Evolutionary conservation across 2,329 filamentous ascomycete genomes (phyloP).

Genomic region (Aspergillus neotritici): DNA sequence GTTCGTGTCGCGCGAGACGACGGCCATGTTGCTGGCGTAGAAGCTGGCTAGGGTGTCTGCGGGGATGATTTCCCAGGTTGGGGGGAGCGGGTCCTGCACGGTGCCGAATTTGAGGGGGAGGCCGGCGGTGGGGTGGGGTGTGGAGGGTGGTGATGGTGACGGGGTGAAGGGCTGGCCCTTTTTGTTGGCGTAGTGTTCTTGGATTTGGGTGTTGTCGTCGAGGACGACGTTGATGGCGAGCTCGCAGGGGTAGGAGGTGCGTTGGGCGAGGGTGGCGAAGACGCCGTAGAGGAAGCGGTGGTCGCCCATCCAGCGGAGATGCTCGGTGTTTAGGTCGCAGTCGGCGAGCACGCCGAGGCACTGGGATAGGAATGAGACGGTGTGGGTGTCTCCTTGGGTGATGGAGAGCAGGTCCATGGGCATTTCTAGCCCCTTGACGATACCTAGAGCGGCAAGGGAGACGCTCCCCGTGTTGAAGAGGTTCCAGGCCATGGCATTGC

Average conservation of each 20-base stretch:
- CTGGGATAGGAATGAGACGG: slow-evolving; percentile 83
- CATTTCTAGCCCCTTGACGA: slow-evolving; percentile 77
- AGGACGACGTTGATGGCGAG: slow-evolving; percentile 77
- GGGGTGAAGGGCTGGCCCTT: too few relatives aligned
- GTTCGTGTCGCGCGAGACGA: slow-evolving; percentile 77
- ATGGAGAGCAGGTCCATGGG: slow-evolving; percentile 79
- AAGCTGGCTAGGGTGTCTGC: slow-evolving; percentile 80
- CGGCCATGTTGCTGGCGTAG: slow-evolving; percentile 90
- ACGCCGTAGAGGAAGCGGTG: slow-evolving; percentile 79
- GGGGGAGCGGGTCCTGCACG: slow-evolving; percentile 66
- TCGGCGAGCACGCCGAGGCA: slow-evolving; percentile 84
- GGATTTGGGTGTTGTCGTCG: slow-evolving; percentile 57
- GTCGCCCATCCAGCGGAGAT: slow-evolving; percentile 85
- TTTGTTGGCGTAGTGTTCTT: slow-evolving; percentile 6
- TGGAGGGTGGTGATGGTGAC: too few relatives aligned
- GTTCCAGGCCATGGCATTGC: slow-evolving; percentile 88
- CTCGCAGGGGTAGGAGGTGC: slow-evolving; percentile 80
- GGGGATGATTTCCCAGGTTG: slow-evolving; percentile 68
- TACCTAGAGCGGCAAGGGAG: slow-evolving; percentile 68
- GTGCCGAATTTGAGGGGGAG: slow-evolving; percentile 78
- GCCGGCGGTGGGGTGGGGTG: slow-evolving; percentile 39
- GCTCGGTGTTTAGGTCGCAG: slow-evolving; percentile 77
- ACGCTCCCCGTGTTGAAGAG: slow-evolving; percentile 72
- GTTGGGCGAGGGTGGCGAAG: slow-evolving; percentile 65
- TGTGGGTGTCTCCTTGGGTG: slow-evolving; percentile 68